A percentile compares a stretch with the other conserved stretches of the same genome.
Evolutionary conservation across 2,329 filamentous ascomycete species (phyloP).

Genomic region (Cordyceps farinosa): DNA sequence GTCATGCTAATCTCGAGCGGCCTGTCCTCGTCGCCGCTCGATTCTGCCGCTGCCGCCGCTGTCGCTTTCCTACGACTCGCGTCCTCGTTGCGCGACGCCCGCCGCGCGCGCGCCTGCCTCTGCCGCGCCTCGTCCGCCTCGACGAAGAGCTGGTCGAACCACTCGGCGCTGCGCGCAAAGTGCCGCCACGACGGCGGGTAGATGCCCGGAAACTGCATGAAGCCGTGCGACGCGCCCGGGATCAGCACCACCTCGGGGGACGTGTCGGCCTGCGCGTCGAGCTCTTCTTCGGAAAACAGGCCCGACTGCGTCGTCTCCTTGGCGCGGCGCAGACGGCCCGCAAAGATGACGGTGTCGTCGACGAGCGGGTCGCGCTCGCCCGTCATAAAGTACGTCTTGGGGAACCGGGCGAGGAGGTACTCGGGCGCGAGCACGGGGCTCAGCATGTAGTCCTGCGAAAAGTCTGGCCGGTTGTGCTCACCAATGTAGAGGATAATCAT

Average conservation of each 20-base stretch:
- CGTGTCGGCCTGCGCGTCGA: slow-evolving; percentile 24
- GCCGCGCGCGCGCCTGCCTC: slow-evolving; percentile 22
- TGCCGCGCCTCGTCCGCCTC: slow-evolving; percentile 42
- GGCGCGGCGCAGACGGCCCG: slow-evolving; percentile 78
- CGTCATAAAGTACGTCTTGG: slow-evolving; percentile 90
- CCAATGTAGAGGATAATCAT: slow-evolving; percentile 99
- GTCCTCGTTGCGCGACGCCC: slow-evolving; percentile 28
- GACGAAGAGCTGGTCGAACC: slow-evolving; percentile 76
- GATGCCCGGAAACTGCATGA: slow-evolving; percentile 82
- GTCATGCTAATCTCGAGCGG: slow-evolving; percentile 78
- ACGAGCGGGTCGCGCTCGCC: slow-evolving; percentile 94
- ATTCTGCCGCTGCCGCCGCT: slow-evolving; percentile 45
- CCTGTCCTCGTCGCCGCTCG: slow-evolving; percentile 72
- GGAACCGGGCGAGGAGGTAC: slow-evolving; percentile 76
- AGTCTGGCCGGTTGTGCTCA: slow-evolving; percentile 88
- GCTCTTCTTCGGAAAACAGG: slow-evolving; percentile 15
- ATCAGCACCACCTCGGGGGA: slow-evolving; percentile 72
- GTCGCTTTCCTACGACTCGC: background rate
- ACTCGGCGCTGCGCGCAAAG: slow-evolving; percentile 71
- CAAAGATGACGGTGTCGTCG: slow-evolving; percentile 95
- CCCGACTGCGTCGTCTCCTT: slow-evolving; percentile 50
- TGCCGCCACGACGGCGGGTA: slow-evolving; percentile 91
- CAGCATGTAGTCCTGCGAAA: slow-evolving; percentile 84
- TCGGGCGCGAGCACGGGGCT: slow-evolving; percentile 90
- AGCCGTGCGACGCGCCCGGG: slow-evolving; percentile 88